These are phyloP conservation scores for Gamsiella multidivaricata DNA, from an alignment of 192 early-diverging fungal species.

Conservation along the genomic window DNA sequence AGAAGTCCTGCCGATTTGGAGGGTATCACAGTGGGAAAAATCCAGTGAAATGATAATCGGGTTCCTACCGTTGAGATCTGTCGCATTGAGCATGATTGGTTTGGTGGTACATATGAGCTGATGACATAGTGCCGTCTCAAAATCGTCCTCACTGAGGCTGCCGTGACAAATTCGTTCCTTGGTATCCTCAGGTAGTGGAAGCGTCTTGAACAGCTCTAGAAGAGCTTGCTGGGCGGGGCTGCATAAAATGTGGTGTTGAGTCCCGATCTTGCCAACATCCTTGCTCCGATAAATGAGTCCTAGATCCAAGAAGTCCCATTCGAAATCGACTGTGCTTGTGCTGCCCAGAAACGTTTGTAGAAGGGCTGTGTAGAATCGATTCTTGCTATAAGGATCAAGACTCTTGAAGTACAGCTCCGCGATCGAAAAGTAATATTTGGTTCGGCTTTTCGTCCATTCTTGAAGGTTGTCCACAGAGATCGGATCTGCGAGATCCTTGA, in stretches of 20 bases:
- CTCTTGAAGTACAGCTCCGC: no score
- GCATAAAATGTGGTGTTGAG: constrained; percentile 31
- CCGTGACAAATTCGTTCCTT: constrained; percentile 14
- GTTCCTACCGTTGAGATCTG: constrained; percentile 32
- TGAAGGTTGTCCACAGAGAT: constrained; percentile 8
- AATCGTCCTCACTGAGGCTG: constrained; percentile 21
- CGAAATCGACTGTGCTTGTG: constrained; percentile 25
- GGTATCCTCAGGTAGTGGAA: constrained; percentile 23
- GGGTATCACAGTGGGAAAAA: constrained; percentile 18
- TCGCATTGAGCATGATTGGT: constrained; percentile 32
- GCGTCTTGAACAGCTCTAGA: constrained; percentile 38
- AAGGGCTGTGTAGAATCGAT: constrained; percentile 26
- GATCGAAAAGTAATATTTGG: no score
- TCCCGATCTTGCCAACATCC: background rate
- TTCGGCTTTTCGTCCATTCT: no score
- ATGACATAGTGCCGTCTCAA: constrained; percentile 35
- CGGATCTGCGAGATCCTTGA: no score
- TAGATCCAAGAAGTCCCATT: constrained; percentile 44
- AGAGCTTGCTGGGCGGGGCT: constrained; percentile 32
- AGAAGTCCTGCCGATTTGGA: constrained; percentile 8
- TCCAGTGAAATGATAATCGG: constrained; percentile 11
- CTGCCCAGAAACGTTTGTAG: constrained; percentile 28
- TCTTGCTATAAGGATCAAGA: no score
- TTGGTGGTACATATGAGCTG: constrained; percentile 18
- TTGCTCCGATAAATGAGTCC: constrained; percentile 40